Conservation (phyloP, 495 filamentous ascomycete species). For the Neurospora sp. region DNA sequence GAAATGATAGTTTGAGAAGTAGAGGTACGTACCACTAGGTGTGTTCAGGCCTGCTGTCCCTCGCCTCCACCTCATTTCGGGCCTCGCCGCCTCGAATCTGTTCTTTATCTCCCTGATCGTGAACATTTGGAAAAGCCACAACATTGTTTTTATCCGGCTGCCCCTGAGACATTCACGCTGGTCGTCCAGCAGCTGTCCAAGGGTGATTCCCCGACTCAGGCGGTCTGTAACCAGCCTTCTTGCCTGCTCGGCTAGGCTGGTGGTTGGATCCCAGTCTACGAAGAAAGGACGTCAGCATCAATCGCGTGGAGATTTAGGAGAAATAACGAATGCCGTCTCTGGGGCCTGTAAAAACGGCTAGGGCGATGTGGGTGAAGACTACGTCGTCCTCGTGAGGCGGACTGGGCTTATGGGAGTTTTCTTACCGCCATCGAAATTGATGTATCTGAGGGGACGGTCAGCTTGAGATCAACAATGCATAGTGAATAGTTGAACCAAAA, state of each 20-base stretch:
- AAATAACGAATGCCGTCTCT: not conserved
- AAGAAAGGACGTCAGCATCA: not conserved
- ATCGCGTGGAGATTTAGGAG: not conserved
- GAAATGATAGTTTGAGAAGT: not conserved
- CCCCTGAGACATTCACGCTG: not conserved
- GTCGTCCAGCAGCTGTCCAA: not conserved
- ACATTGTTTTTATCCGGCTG: not conserved
- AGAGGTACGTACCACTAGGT: not conserved
- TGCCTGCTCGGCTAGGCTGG: not conserved
- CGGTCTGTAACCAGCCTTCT: not conserved
- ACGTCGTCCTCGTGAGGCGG: not conserved
- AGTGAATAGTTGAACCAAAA: not conserved
- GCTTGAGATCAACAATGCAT: not conserved
- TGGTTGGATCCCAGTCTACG: not conserved
- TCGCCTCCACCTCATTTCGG: not conserved
- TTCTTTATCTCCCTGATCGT: not conserved
- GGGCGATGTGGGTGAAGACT: not conserved
- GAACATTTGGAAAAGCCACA: not conserved
- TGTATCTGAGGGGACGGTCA: not conserved
- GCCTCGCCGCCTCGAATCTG: not conserved
- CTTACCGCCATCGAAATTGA: not conserved
- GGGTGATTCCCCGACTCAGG: not conserved
- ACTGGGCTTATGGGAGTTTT: not conserved
- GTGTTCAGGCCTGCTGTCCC: not conserved
- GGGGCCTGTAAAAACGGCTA: not conserved